phyloP scores from a whole-genome alignment of 2,329 filamentous ascomycete genomes.

The Aureobasidium sp. region DNA sequence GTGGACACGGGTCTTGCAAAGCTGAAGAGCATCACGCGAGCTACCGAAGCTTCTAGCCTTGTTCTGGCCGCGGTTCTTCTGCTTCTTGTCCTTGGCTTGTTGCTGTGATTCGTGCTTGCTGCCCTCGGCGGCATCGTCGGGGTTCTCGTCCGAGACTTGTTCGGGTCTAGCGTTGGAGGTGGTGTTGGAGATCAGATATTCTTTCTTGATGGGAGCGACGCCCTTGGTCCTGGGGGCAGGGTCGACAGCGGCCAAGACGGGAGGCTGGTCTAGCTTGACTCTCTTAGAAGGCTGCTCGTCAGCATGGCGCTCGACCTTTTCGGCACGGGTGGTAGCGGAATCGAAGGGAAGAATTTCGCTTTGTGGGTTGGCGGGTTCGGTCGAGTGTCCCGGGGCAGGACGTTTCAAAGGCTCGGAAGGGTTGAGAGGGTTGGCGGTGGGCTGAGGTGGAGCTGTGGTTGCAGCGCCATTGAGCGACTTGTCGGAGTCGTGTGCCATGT shows the following conservation, averaged over 20 bases:
- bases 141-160: conserved; percentile 20
- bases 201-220: conserved; percentile 64
- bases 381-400: conserved; percentile 21
- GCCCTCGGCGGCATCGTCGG: conserved; percentile 42
- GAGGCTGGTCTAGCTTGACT: conserved; percentile 31
- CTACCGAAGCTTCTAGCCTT: conserved; percentile 72
- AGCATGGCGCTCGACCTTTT: conserved; percentile 34
- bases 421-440: conserved; percentile 23
- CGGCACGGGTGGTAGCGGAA: conserved; percentile 34
- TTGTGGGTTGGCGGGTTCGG: conserved; percentile 28
- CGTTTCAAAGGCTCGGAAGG: conserved; percentile 22
- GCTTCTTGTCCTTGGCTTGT: conserved; percentile 39
- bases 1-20: conserved; percentile 69
- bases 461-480: conserved; percentile 6
- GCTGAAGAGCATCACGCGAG: conserved; percentile 66
- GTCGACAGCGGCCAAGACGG: conserved; percentile 26
- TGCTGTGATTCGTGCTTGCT: conserved; percentile 36
- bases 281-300: conserved; percentile 33
- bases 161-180: conserved; percentile 18
- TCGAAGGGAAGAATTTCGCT: conserved; percentile 30
- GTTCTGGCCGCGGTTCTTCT: conserved; percentile 70
- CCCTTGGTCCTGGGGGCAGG: conserved; percentile 41
- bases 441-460: neutral
- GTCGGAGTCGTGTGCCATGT: conserved; percentile 7
- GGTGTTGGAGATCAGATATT: conserved; percentile 46